Evolutionary conservation across 768 basidiomycete species (phyloP).

Genomic region (Tylopilus cervinicoccineus): DNA sequence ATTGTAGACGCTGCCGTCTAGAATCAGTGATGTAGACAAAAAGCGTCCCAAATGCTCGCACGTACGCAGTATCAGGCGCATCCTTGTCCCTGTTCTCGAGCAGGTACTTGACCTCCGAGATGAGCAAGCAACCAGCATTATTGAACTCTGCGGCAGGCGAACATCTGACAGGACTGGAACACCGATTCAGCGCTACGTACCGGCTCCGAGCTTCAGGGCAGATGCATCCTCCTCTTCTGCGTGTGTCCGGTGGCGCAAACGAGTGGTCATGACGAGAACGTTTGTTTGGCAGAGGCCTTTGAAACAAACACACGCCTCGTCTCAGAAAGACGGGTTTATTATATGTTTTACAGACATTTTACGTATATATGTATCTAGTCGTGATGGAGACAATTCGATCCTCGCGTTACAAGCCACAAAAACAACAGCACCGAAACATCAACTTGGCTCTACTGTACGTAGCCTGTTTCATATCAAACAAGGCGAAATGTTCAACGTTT

Average conservation of each 20-base stretch:
- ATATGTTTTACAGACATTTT: conserved; percentile 37
- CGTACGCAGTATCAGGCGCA: conserved; percentile 82
- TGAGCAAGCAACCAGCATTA: conserved; percentile 85
- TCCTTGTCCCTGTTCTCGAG: conserved; percentile 85
- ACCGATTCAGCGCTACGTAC: conserved; percentile 29
- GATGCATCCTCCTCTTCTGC: conserved; percentile 85
- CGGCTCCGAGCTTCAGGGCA: conserved; percentile 75
- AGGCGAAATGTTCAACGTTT: conserved; percentile 2
- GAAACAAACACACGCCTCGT: conserved; percentile 18
- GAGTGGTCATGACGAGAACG: conserved; percentile 44
- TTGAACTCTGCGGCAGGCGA: conserved; percentile 63
- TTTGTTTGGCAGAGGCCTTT: conserved; percentile 33
- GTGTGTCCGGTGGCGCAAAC: conserved; percentile 60
- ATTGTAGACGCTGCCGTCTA: conserved; percentile 70
- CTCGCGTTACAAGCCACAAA: conserved; percentile 24
- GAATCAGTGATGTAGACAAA: background rate
- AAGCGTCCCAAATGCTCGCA: background rate
- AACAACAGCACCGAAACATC: conserved; percentile 27
- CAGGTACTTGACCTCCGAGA: conserved; percentile 89
- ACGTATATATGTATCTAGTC: conserved; percentile 32
- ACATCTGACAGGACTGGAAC: background rate
- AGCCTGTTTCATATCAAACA: conserved; percentile 9
- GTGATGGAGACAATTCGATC: conserved; percentile 23
- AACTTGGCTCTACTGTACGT: conserved; percentile 15
- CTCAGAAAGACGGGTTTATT: conserved; percentile 23